Evolutionary conservation across 1,284 basidiomycete species (phyloP).

Genomic region (Trichosporon asahii): DNA sequence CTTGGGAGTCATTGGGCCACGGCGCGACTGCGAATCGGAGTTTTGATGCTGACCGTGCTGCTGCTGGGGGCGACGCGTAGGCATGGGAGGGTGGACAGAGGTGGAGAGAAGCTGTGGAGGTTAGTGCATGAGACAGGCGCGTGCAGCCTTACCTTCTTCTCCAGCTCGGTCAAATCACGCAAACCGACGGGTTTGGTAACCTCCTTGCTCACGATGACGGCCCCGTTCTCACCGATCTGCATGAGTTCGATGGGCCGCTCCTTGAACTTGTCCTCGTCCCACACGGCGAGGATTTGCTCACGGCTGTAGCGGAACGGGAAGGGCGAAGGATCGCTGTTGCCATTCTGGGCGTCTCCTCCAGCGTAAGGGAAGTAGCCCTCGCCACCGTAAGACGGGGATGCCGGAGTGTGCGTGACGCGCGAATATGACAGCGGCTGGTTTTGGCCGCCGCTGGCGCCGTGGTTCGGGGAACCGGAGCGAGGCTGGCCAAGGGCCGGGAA

Average conservation of each 20-base stretch:
- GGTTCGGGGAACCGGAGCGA: constrained; percentile 35
- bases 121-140: neutral
- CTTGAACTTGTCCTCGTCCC: constrained; percentile 70
- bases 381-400: constrained; percentile 53
- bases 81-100: constrained; percentile 40
- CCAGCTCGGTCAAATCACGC: constrained; percentile 72
- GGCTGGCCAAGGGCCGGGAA: constrained; percentile 46
- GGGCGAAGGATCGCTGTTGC: constrained; percentile 22
- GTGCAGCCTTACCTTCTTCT: constrained; percentile 72
- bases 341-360: constrained; percentile 45
- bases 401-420: constrained; percentile 45
- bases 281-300: constrained; percentile 78
- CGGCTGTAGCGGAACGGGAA: constrained; percentile 80
- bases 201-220: constrained; percentile 74
- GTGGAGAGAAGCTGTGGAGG: constrained; percentile 36
- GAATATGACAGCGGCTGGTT: constrained; percentile 64
- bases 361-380: constrained; percentile 58
- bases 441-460: constrained; percentile 29
- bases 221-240: constrained; percentile 63
- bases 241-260: constrained; percentile 72
- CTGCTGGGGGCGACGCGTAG: constrained; percentile 29
- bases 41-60: constrained; percentile 9
- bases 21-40: neutral
- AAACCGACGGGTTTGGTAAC: constrained; percentile 69
- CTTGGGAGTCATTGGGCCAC: neutral